A percentile compares a stretch with the other conserved stretches of the same genome.
Evolutionary conservation across 2,329 filamentous ascomycete species (phyloP).

Genomic region (Thermoascus crustaceus): DNA sequence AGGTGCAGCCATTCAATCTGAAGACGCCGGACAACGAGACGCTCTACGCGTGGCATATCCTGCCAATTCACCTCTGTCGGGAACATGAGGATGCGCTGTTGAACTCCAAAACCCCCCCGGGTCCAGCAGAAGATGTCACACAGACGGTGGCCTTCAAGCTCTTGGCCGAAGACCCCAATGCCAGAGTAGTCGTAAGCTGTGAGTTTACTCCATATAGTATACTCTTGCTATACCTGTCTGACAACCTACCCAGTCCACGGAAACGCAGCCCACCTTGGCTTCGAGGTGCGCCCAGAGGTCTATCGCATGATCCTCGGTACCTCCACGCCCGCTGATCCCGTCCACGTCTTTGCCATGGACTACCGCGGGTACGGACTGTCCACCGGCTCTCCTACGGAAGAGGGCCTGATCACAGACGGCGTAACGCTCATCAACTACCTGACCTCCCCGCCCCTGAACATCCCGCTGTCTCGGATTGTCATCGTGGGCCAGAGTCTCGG

Average conservation of each 20-base stretch:
- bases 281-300: slow-evolving; percentile 64
- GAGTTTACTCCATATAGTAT: slow-evolving; percentile 1
- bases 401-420: slow-evolving; percentile 72
- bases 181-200: slow-evolving; percentile 45
- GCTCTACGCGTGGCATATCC: slow-evolving; percentile 83
- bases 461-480: slow-evolving; percentile 65
- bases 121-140: slow-evolving; percentile 39
- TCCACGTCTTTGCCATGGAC: slow-evolving; percentile 81
- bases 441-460: slow-evolving; percentile 48
- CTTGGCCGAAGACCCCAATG: slow-evolving; percentile 42
- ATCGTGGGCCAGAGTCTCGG: slow-evolving; percentile 82
- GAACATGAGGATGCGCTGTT: slow-evolving; percentile 61
- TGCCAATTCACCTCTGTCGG: slow-evolving; percentile 69
- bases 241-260: slow-evolving; percentile 29
- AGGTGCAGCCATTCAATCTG: slow-evolving; percentile 79
- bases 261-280: slow-evolving; percentile 81
- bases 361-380: slow-evolving; percentile 83
- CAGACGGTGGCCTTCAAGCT: slow-evolving; percentile 43
- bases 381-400: slow-evolving; percentile 70
- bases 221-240: not conserved
- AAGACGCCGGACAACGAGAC: slow-evolving; percentile 65
- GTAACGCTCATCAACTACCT: slow-evolving; percentile 62
- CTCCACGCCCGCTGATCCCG: slow-evolving; percentile 50
- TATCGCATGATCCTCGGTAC: slow-evolving; percentile 70
- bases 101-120: slow-evolving; percentile 46